Percentiles rank a stretch among this genome's conserved stretches.
Conservation (phyloP, 805 yeast genomes). For the Candida andamanensis region DNA sequence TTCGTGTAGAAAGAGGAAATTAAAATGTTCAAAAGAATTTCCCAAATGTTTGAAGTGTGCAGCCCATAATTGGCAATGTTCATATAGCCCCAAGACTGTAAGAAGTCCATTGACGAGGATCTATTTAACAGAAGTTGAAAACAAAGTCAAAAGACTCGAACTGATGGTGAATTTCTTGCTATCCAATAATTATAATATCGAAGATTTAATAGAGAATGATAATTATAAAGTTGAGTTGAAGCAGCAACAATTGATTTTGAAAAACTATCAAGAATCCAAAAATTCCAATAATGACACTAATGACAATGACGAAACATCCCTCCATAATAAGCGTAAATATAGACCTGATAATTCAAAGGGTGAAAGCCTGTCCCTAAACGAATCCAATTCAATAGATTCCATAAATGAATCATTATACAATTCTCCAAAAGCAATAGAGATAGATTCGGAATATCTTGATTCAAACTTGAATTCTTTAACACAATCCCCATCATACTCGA, state of each 20-base stretch:
- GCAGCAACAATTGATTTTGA: constrained; percentile 4
- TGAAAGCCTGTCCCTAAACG: background rate
- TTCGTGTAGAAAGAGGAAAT: constrained; percentile 73
- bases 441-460: constrained; percentile 5
- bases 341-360: background rate
- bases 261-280: too few species aligned
- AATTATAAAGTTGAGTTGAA: constrained; percentile 12
- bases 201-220: constrained; percentile 12
- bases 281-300: too few species aligned
- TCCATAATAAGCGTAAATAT: background rate
- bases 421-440: constrained; percentile 1
- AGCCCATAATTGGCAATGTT: constrained; percentile 67
- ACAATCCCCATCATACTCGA: constrained; percentile 13
- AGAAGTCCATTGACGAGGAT: constrained; percentile 81
- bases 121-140: constrained; percentile 72
- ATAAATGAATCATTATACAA: too few species aligned
- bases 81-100: constrained; percentile 71
- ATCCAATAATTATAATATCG: constrained; percentile 20
- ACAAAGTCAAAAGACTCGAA: constrained; percentile 27
- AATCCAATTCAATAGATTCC: background rate
- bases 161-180: constrained; percentile 27
- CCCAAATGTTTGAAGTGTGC: constrained; percentile 76
- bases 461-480: constrained; percentile 6
- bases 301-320: background rate
- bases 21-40: constrained; percentile 72